These are phyloP conservation scores for Entophlyctis helioformis DNA, from an alignment of 192 early-diverging fungal species.

Conservation along the genomic window DNA sequence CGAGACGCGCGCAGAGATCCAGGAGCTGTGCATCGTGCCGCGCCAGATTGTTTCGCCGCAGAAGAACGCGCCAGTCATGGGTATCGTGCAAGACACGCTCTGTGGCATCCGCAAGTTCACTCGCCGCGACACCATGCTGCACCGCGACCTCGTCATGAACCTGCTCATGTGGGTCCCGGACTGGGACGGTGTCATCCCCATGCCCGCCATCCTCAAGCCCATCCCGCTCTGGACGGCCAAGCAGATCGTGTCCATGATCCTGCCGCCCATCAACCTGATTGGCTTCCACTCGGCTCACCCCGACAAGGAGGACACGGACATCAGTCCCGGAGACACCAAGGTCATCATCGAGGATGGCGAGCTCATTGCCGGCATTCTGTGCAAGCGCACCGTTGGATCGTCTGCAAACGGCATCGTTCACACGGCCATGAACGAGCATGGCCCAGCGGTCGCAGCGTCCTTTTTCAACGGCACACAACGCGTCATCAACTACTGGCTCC, in stretches of 20 bases:
- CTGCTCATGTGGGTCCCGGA: constrained; percentile 90
- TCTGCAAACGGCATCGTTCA: constrained; percentile 81
- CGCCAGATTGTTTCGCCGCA: constrained; percentile 95
- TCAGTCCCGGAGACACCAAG: constrained; percentile 79
- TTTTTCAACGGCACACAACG: constrained; percentile 90
- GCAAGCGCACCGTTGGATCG: constrained; percentile 88
- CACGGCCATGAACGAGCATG: constrained; percentile 88
- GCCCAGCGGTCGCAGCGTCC: constrained; percentile 68
- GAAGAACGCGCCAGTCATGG: constrained; percentile 97
- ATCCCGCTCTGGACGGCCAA: constrained; percentile 97
- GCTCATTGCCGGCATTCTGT: constrained; percentile 84
- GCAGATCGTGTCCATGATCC: constrained; percentile 85
- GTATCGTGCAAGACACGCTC: constrained; percentile 98
- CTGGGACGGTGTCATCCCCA: constrained; percentile 90
- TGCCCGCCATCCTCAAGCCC: constrained; percentile 90
- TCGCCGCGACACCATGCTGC: constrained; percentile 79
- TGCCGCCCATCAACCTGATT: constrained; percentile 83
- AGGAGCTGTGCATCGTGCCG: constrained; percentile 96
- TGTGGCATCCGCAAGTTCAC: constrained; percentile 94
- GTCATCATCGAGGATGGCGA: constrained; percentile 90
- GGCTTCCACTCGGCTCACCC: constrained; percentile 67
- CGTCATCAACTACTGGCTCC: constrained; percentile 91
- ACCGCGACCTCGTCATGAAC: constrained; percentile 85
- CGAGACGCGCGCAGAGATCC: constrained; percentile 89
- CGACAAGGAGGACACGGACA: constrained; percentile 62